Evolutionary conservation across 1,284 basidiomycete genomes (phyloP).

Genomic region (Neolentinus lepideus): DNA sequence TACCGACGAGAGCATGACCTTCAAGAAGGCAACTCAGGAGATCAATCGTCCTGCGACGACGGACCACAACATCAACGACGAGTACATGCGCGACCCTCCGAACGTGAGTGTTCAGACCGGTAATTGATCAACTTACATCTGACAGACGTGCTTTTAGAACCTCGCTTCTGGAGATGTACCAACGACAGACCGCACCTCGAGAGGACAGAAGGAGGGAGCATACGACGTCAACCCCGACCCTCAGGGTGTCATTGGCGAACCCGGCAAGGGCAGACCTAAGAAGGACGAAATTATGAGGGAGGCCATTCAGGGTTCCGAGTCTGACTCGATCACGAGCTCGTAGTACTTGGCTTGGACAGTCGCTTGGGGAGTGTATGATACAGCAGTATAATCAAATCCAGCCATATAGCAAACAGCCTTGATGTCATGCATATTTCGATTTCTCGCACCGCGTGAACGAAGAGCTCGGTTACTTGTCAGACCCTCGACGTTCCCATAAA

Average conservation of each 20-base stretch:
- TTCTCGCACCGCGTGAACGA: no score
- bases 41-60: conserved; percentile 21
- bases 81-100: conserved; percentile 25
- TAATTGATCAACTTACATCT: not conserved
- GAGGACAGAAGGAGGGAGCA: not conserved
- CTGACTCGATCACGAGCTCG: not conserved
- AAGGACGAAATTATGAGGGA: not conserved
- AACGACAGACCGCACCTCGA: not conserved
- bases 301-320: not conserved
- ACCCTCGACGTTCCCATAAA: no score
- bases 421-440: no score
- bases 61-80: conserved; percentile 25
- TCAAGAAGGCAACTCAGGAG: conserved; percentile 24
- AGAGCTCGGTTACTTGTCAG: no score
- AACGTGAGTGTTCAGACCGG: conserved; percentile 13
- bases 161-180: not conserved
- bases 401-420: not conserved
- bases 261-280: not conserved
- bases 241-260: not conserved
- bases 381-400: not conserved
- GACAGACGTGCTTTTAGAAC: not conserved
- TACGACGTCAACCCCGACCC: not conserved
- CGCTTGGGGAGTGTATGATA: not conserved
- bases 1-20: conserved; percentile 15
- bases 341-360: not conserved